Base-by-base conservation (phyloP, 139 green algal species). In the Picochlorum sp. region DNA sequence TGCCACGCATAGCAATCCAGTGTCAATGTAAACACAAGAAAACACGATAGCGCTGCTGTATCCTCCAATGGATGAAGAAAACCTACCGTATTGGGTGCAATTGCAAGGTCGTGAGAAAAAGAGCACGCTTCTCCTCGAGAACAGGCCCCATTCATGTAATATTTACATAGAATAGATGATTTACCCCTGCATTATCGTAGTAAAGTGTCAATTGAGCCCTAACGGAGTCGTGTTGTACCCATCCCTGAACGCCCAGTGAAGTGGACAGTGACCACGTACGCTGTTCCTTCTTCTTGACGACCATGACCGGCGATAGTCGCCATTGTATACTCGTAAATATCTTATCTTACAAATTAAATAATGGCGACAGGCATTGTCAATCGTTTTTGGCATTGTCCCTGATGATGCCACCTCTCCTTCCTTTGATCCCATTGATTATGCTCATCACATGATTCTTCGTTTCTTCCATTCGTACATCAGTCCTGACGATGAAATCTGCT, bases 401-500 rank as follows among this genome's bases (percentile, higher is more conserved):
- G 47, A 10, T 21, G 13, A 14, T 34, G 7, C 57, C 62, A 38
- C 69, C 69, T 21, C 37, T 34, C 47, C 60, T 63, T 18, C 65
- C 45, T 28, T 65, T 60, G 62, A 85, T 59, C 26, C n/a, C 56
- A 3, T 54, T 60, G 14, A 90, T 47, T 51, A 90, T 28, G 37
- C 58, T 26, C 20, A n/a, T 31, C 31, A 92, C 80, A 13, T 73
- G 63, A 24, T 57, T 65, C 61, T 75, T 14, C 15, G 86, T 92
- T 26, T 82, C 73, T 28, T 73, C 70, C 30, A 87, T 14, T 1
- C 49, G 41, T 13, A 69, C 63, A 31, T 62, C 69, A 41, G 88
- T 95, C 70, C 93, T 77, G 20, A 95, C 82, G 4, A 92, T 69
- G 59, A 78, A 84, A 44, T 89, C 78, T 11, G 85, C 85, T 6